Evolutionary conservation across 106 monocot species (phyloP).

Genomic region (Triglochin maritima): DNA sequence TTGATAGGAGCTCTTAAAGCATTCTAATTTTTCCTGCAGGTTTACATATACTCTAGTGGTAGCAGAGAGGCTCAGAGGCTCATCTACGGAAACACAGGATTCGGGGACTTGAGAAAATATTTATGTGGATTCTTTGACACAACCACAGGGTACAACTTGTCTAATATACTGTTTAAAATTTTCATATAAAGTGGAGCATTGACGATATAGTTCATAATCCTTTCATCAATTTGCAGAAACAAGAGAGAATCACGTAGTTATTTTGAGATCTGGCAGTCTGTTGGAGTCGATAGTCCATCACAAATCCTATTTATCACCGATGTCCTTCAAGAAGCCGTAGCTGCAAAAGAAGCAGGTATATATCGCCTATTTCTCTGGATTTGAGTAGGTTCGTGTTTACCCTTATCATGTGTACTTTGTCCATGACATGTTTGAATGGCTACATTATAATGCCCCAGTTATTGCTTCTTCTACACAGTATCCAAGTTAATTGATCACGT

Average conservation of each 20-base stretch:
- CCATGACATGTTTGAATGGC: background rate
- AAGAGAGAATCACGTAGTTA: slow-evolving; percentile 84
- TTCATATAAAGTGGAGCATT: background rate
- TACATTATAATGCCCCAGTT: too few species aligned
- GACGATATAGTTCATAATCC: background rate
- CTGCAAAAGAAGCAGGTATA: slow-evolving; percentile 81
- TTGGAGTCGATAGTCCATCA: slow-evolving; percentile 78
- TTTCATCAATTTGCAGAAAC: slow-evolving; percentile 33
- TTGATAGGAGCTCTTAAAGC: too few species aligned
- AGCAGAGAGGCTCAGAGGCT: slow-evolving; percentile 94
- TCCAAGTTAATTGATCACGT: too few species aligned
- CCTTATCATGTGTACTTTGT: background rate
- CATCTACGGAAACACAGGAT: slow-evolving; percentile 68
- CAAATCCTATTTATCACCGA: slow-evolving; percentile 86
- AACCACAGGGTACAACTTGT: slow-evolving; percentile 47
- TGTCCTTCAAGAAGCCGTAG: slow-evolving; percentile 87
- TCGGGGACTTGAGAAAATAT: slow-evolving; percentile 78
- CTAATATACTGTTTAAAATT: slow-evolving; percentile 2
- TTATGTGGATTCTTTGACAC: slow-evolving; percentile 94
- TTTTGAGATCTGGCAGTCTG: slow-evolving; percentile 60
- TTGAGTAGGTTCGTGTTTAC: background rate
- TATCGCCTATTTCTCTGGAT: background rate
- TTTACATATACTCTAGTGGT: slow-evolving; percentile 98
- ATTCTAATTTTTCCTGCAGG: slow-evolving; percentile 14
- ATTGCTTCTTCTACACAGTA: too few species aligned